A percentile compares a stretch with the other conserved stretches of the same genome.
These are phyloP conservation scores for Hypoxylon sp. DNA, from an alignment of 2,329 filamentous ascomycete genomes.

Conservation along the genomic window DNA sequence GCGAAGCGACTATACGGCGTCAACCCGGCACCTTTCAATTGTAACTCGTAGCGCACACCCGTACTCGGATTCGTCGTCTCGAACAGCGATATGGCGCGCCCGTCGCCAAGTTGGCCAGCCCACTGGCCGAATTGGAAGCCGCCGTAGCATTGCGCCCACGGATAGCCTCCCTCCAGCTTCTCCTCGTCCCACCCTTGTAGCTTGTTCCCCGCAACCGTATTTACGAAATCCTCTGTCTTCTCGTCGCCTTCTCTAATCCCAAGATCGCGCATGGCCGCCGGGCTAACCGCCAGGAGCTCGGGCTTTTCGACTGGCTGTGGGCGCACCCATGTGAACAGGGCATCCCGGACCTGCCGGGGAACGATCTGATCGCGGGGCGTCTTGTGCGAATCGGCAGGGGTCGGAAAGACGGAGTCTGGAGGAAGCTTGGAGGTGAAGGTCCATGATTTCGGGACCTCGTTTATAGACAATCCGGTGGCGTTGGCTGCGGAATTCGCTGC, in stretches of 20 bases:
- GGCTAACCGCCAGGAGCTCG: constrained; percentile 86
- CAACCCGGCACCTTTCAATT: constrained; percentile 92
- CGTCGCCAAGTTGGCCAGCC: constrained; percentile 96
- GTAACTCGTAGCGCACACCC: constrained; percentile 85
- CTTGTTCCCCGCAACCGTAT: constrained; percentile 85
- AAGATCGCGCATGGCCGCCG: constrained; percentile 83
- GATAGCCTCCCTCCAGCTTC: constrained; percentile 80
- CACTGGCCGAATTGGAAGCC: constrained; percentile 86
- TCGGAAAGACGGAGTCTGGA: constrained; percentile 82
- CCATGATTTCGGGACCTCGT: constrained; percentile 75
- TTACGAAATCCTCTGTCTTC: constrained; percentile 79
- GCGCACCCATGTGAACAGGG: constrained; percentile 91
- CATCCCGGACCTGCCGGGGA: constrained; percentile 86
- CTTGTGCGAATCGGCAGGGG: constrained; percentile 83
- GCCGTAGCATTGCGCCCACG: constrained; percentile 98
- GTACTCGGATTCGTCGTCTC: constrained; percentile 84
- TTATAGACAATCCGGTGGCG: constrained; percentile 56
- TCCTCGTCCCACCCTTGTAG: constrained; percentile 83
- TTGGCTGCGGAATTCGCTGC: constrained; percentile 37
- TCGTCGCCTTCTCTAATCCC: constrained; percentile 79
- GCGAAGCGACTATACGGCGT: constrained; percentile 98
- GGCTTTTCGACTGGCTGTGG: constrained; percentile 80
- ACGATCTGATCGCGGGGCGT: constrained; percentile 82
- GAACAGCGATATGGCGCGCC: constrained; percentile 93
- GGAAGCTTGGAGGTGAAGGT: constrained; percentile 77